Evolutionary conservation across 345 rosid genomes (phyloP).

Genomic region (Eucalyptus virginea): DNA sequence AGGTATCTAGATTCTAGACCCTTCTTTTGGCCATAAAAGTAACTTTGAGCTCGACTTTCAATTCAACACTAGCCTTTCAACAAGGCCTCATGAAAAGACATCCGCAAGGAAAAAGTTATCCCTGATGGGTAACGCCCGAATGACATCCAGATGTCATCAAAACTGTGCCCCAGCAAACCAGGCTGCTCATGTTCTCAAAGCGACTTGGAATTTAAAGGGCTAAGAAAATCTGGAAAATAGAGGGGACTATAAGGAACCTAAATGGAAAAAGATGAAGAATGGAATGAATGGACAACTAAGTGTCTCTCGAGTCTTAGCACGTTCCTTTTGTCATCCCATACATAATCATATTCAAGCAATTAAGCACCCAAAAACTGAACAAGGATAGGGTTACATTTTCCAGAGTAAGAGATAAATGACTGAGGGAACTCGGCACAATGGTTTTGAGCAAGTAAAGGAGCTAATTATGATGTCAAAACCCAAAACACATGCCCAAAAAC

Average conservation of each 20-base stretch:
- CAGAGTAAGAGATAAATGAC: background rate
- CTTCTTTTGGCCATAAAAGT: background rate
- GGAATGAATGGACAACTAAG: background rate
- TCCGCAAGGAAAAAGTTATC: background rate
- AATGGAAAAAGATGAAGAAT: background rate
- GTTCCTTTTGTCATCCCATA: background rate
- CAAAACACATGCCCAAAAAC: background rate
- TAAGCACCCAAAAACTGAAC: background rate
- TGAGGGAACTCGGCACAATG: background rate
- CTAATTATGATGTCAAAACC: background rate
- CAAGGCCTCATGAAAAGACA: background rate
- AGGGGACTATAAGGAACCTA: background rate
- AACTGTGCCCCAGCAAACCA: background rate
- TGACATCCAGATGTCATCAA: background rate
- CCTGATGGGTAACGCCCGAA: background rate
- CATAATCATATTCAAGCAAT: background rate
- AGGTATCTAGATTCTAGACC: background rate
- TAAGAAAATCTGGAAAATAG: background rate
- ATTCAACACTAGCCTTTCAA: background rate
- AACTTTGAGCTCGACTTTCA: background rate
- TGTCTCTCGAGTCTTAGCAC: background rate
- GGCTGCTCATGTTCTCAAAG: background rate
- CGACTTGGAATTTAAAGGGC: background rate
- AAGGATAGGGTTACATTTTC: background rate
- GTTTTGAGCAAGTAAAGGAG: background rate